Evolutionary conservation across 345 rosid species (phyloP).

Genomic region (Hypericum androsaemum): DNA sequence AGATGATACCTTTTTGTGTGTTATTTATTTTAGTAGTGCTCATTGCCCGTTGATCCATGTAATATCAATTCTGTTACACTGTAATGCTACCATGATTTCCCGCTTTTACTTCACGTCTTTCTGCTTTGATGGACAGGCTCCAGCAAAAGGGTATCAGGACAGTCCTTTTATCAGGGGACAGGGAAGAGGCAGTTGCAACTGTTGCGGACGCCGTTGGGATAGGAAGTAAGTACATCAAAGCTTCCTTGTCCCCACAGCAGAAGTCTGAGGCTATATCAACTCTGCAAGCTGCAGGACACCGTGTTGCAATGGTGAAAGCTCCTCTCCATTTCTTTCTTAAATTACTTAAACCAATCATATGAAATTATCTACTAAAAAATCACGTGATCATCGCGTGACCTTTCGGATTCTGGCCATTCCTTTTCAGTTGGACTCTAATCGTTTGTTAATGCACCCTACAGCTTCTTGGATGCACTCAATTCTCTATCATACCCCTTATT

Average conservation of each 20-base stretch:
- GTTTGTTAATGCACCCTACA: too few relatives aligned
- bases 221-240: constrained; percentile 42
- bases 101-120: constrained; percentile 7
- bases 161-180: constrained; percentile 79
- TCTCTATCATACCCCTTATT: too few relatives aligned
- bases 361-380: too few relatives aligned
- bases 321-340: constrained; percentile 6
- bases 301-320: constrained; percentile 66
- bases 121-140: constrained; percentile 39
- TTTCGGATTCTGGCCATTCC: too few relatives aligned
- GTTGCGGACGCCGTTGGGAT: constrained; percentile 69
- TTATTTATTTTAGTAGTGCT: too few relatives aligned
- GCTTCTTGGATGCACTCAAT: too few relatives aligned
- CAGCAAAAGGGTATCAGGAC: constrained; percentile 74
- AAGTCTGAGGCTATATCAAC: constrained; percentile 55
- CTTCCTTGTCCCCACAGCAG: constrained; percentile 69
- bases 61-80: too few relatives aligned
- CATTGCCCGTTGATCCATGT: too few relatives aligned
- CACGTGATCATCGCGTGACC: too few relatives aligned
- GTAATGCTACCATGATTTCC: not conserved
- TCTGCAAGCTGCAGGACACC: constrained; percentile 75
- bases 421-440: too few relatives aligned
- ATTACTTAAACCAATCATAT: not conserved
- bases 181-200: constrained; percentile 95
- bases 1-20: too few relatives aligned